Base-by-base conservation (phyloP, 164 flowering plant species). In the Berberis vulgaris region DNA sequence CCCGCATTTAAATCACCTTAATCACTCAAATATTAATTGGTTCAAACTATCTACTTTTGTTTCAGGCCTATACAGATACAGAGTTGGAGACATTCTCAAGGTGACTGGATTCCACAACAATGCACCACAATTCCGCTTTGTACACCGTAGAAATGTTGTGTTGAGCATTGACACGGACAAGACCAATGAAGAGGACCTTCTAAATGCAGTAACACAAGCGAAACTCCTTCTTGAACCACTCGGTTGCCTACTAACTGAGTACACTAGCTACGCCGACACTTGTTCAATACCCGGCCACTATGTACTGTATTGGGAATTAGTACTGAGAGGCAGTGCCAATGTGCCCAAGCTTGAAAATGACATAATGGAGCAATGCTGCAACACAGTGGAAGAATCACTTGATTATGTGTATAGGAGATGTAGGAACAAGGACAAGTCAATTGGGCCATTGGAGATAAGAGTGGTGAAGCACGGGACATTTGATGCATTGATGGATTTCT, bases 51-150 rank as follows among this genome's bases (percentile, higher is more conserved):
- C 26, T 26, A 26, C 26, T 26, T 40, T 40, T 65, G 54, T 44
- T 43, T 57, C 76, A 82, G 91, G 86, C 1, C 76, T 86, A n/a
- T 86, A 83, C 62, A 77, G 88, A 10, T 86, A 86, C 66, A 65
- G 84, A 65, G 88, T 86, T 13, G 88, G 87, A 1, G 91, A 86
- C 70, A 74, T 86, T 41, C 79, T 86, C 0, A 62, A 73, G 71
- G 91, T 83, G 44, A 75, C 87, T 2, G 91, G 91, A 59, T 86
- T 86, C 78, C 77, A 86, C 71, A 84, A 86, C 80, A 74, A 80
- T 47, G 83, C 91, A 0, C 91, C 91, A 0, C 88, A 82, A 41
- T 86, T 86, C 80, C 76, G 73, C 53, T 86, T 84, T 58, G 62
- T 84, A 38, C 81, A 85, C 59, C 70, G 91, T n/a, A 73, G 79